phyloP scores from a whole-genome alignment of 2,329 filamentous ascomycete species.

The Fusarium sp. region DNA sequence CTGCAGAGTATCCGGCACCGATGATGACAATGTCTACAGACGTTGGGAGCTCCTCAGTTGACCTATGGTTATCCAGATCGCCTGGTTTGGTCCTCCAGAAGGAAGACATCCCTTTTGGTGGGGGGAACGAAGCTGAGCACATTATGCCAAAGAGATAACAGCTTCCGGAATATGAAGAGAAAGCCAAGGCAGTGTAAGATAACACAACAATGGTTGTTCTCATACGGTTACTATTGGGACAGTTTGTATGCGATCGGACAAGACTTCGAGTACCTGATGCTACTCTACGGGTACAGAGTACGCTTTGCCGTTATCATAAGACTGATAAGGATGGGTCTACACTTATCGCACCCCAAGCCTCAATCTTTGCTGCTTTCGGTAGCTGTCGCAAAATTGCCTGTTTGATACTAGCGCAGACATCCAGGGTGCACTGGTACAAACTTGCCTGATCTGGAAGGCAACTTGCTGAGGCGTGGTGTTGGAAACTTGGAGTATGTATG shows the following conservation, averaged over 20 bases:
- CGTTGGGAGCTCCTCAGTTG: rapidly evolving
- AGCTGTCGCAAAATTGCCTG: not conserved
- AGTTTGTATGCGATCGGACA: not conserved
- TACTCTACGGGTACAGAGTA: not conserved
- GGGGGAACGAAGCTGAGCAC: rapidly evolving
- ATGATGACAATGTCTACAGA: rapidly evolving
- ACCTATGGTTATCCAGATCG: not conserved
- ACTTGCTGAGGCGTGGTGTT: too few species aligned
- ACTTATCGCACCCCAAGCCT: rapidly evolving
- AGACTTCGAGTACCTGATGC: rapidly evolving
- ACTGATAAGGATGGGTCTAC: not conserved
- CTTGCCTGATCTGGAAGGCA: not conserved
- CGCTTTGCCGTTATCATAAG: not conserved
- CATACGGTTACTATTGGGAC: rapidly evolving
- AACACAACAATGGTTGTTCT: rapidly evolving
- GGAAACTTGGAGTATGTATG: too few species aligned
- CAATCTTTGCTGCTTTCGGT: not conserved
- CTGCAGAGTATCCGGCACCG: not conserved
- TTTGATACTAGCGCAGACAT: not conserved
- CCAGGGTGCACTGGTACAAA: not conserved
- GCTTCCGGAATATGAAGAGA: rapidly evolving
- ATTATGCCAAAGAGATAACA: rapidly evolving
- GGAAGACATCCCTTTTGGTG: not conserved
- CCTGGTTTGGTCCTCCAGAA: not conserved
- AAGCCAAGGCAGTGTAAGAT: not conserved